Evolutionary conservation across 2,329 filamentous ascomycete species (phyloP).

Genomic region (Trichoderma guizhouense): DNA sequence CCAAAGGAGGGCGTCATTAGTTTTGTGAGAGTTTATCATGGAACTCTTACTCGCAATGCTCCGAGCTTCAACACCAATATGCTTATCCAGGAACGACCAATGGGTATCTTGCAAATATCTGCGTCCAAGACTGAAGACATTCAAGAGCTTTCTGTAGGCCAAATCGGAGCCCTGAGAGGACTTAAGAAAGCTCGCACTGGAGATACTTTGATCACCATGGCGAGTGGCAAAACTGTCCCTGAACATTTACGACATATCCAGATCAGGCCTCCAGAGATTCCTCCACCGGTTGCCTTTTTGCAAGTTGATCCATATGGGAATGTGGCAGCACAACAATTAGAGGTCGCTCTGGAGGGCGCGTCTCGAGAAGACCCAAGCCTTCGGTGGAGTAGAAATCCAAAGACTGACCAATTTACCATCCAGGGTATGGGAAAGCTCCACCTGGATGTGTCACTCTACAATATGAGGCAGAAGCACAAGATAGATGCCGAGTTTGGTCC

Average conservation of each 20-base stretch:
- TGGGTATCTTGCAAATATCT: constrained; percentile 83
- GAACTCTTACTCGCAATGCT: constrained; percentile 69
- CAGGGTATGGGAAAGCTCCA: constrained; percentile 97
- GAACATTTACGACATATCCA: constrained; percentile 71
- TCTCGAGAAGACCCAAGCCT: constrained; percentile 91
- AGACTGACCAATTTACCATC: constrained; percentile 88
- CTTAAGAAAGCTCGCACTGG: constrained; percentile 90
- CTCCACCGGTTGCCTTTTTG: constrained; percentile 94
- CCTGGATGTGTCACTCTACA: constrained; percentile 85
- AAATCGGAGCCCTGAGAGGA: constrained; percentile 90
- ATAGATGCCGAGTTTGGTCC: constrained; percentile 81
- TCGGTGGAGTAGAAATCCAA: constrained; percentile 77
- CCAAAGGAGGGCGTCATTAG: constrained; percentile 80
- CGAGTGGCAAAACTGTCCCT: constrained; percentile 59
- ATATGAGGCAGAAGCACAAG: constrained; percentile 85
- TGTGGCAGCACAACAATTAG: constrained; percentile 75
- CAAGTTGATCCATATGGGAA: constrained; percentile 79
- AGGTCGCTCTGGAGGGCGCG: constrained; percentile 71
- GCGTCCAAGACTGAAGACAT: constrained; percentile 85
- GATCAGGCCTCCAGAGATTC: constrained; percentile 81
- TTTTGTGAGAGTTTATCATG: constrained; percentile 89
- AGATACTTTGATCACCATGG: constrained; percentile 80
- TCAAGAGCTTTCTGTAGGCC: constrained; percentile 72
- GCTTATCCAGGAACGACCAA: constrained; percentile 71
- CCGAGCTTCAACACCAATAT: constrained; percentile 86